Percentiles rank a stretch among this genome's conserved stretches.
phyloP scores from a whole-genome alignment of 2,329 filamentous ascomycete species.

The Pseudogymnoascus pannorum region DNA sequence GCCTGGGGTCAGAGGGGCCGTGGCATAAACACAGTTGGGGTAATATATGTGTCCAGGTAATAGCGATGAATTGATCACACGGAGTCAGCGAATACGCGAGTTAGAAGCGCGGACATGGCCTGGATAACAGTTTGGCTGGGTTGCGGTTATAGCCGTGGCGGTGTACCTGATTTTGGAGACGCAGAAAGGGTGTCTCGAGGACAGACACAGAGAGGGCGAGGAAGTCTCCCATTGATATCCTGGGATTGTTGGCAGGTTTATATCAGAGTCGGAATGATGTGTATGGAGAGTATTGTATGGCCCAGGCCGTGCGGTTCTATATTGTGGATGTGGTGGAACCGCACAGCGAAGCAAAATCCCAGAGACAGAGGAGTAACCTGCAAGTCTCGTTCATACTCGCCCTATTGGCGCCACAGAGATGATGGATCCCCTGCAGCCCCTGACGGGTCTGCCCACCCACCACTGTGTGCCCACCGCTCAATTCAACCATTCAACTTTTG shows the following conservation, averaged over 20 bases:
- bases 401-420: background rate
- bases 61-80: background rate
- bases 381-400: background rate
- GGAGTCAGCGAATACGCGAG: background rate
- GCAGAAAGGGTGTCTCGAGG: background rate
- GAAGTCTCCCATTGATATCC: background rate
- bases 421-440: conserved; percentile 2
- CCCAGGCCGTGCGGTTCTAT: background rate
- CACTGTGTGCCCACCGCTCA: conserved; percentile 5
- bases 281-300: background rate
- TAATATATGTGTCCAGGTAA: conserved; percentile 4
- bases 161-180: background rate
- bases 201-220: background rate
- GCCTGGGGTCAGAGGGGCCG: background rate
- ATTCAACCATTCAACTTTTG: background rate
- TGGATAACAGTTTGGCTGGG: conserved; percentile 1
- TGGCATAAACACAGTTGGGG: background rate
- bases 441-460: conserved; percentile 7
- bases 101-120: background rate
- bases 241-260: background rate
- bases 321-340: background rate
- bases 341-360: background rate
- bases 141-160: background rate
- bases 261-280: background rate
- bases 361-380: background rate